Percentiles rank a stretch among this genome's conserved stretches.
Conservation (phyloP, 371 early-diverging fungal genomes). For the Syncephalastrum monosporum region DNA sequence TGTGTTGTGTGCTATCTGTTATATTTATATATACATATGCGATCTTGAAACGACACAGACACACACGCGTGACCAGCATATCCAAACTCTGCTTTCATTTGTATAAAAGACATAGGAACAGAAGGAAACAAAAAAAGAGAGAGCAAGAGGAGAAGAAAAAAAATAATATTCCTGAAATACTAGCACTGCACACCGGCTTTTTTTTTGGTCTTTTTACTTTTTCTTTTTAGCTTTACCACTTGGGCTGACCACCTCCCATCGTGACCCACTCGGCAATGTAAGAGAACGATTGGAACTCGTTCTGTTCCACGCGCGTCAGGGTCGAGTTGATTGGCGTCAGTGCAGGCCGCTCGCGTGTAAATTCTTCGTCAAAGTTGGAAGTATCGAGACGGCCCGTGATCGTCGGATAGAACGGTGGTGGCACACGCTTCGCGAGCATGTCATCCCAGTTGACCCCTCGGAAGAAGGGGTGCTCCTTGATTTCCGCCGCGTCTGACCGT, state of each 20-base stretch:
- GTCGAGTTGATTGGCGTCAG: conserved; percentile 87
- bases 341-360: conserved; percentile 89
- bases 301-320: conserved; percentile 80
- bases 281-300: conserved; percentile 90
- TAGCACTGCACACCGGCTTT: not conserved
- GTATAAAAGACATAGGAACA: not conserved
- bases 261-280: conserved; percentile 87
- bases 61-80: too few species aligned
- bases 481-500: conserved; percentile 83
- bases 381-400: conserved; percentile 83
- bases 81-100: too few species aligned
- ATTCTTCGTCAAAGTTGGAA: conserved; percentile 96
- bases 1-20: too few species aligned
- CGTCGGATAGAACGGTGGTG: conserved; percentile 90
- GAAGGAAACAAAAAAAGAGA: not conserved
- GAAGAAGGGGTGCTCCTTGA: conserved; percentile 94
- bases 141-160: not conserved
- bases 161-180: not conserved
- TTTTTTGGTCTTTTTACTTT: conserved; percentile 1
- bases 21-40: too few species aligned
- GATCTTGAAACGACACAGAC: too few species aligned
- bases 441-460: conserved; percentile 93
- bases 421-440: conserved; percentile 75
- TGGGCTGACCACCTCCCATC: conserved; percentile 6
- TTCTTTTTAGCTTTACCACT: conserved; percentile 4